These are phyloP conservation scores for Candida endomychidarum DNA, from an alignment of 805 yeast genomes.

Conservation along the genomic window DNA sequence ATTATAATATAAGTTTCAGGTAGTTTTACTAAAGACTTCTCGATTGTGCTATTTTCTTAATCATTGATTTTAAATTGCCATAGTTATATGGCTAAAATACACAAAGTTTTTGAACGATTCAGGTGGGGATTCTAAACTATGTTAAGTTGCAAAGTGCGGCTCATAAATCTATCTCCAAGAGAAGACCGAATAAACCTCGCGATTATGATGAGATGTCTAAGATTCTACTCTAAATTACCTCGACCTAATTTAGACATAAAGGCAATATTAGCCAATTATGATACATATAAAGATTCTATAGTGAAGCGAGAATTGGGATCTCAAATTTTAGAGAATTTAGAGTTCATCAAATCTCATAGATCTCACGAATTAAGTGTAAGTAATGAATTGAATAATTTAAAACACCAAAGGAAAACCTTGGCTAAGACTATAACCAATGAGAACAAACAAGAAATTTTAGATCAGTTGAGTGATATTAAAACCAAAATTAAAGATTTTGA, in stretches of 20 bases:
- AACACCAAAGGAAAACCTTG: slow-evolving; percentile 26
- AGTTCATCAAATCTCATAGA: slow-evolving; percentile 27
- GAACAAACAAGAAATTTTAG: slow-evolving; percentile 14
- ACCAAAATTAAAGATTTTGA: slow-evolving; percentile 27
- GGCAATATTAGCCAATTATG: slow-evolving; percentile 21
- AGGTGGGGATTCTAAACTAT: too few relatives aligned
- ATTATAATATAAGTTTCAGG: too few relatives aligned
- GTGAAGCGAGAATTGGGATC: slow-evolving; percentile 25
- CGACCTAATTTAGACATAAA: slow-evolving; percentile 26
- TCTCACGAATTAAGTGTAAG: slow-evolving; percentile 22
- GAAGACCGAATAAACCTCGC: too few relatives aligned
- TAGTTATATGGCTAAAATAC: not conserved
- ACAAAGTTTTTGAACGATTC: too few relatives aligned
- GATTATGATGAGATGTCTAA: slow-evolving; percentile 7
- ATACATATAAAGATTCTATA: slow-evolving; percentile 27
- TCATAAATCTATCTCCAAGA: too few relatives aligned
- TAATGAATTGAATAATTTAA: slow-evolving; percentile 25
- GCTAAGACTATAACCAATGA: slow-evolving; percentile 23
- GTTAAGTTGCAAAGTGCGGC: too few relatives aligned
- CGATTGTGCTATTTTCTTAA: too few relatives aligned
- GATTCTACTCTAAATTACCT: slow-evolving; percentile 14
- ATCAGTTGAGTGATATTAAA: slow-evolving; percentile 24
- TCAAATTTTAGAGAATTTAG: slow-evolving; percentile 19
- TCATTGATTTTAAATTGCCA: too few relatives aligned
- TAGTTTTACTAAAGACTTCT: too few relatives aligned